Evolutionary conservation across 2,329 filamentous ascomycete species (phyloP), one percentile per base, ranked within the genome.

Genomic region (Botrytis fragariae): DNA sequence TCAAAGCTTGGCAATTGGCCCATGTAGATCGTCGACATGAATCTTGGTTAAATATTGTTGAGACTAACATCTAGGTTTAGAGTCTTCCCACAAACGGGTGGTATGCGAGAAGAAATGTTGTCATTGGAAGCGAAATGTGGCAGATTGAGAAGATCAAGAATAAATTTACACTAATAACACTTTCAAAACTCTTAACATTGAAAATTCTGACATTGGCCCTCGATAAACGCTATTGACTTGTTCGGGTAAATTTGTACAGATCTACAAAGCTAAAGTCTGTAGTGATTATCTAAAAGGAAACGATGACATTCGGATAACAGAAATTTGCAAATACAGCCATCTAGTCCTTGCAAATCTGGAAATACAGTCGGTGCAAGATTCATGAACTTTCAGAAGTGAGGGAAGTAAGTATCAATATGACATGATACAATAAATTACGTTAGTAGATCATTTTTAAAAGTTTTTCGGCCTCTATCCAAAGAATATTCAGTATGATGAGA

Each of bases 331-430:
- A 7, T 16, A 7, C 25, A n/a, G 48, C 5, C 22, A 51, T n/a
- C 1, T 14, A 5, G n/a, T n/a, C 25, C 25, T n/a, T 51, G 48
- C 4, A 51, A n/a, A 14, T n/a, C 10, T n/a, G 25, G 5, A 16
- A n/a, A 14, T 51, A 12, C 16, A 14, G 25, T 7, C 3, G 25
- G 25, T 12, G 25, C 4, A 51, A n/a, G 48, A 51, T 51, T 2
- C n/a, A 16, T 12, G 10, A 7, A 51, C 4, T 14, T 7, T 5
- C 9, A 16, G 48, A 51, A 16, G 5, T n/a, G 12, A n/a, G 5
- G 5, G 25, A n/a, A n/a, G 4, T n/a, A n/a, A n/a, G 1, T n/a
- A 3, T 3, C 7, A 10, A 0, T n/a, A 5, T 54, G 3, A 6
- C 1, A n/a, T 54, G 2, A n/a, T 14, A n/a, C 12, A 14, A 54